Evolutionary conservation across 31 red algal species (phyloP).

Genomic region (Asparagopsis taxiformis): DNA sequence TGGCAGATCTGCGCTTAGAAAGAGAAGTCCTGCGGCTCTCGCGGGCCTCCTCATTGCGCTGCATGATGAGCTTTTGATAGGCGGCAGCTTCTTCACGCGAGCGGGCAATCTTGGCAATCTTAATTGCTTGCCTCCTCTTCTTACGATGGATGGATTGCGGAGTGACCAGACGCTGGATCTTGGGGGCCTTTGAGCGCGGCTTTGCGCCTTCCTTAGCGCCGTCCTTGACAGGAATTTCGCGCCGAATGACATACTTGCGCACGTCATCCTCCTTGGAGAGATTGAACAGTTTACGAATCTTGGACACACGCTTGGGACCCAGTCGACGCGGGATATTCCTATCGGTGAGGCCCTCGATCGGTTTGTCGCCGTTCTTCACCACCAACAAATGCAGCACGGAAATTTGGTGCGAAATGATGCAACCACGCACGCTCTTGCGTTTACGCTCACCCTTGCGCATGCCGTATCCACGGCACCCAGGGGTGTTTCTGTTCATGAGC

Average conservation of each 20-base stretch:
- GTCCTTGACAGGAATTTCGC: slow-evolving; percentile 88
- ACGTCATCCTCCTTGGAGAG: slow-evolving; percentile 98
- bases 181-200: slow-evolving; percentile 95
- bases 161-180: slow-evolving; percentile 99
- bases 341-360: slow-evolving; percentile 87
- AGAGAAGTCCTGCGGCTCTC: slow-evolving; percentile 65
- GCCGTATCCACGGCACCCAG: slow-evolving; percentile 92
- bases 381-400: slow-evolving; percentile 92
- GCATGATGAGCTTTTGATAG: slow-evolving; percentile 89
- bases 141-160: slow-evolving; percentile 94
- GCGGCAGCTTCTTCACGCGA: slow-evolving; percentile 85
- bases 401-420: slow-evolving; percentile 94
- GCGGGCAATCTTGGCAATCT: slow-evolving; percentile 41
- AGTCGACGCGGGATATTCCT: slow-evolving; percentile 88
- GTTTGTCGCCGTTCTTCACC: slow-evolving; percentile 83
- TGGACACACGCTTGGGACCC: slow-evolving; percentile 96
- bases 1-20: slow-evolving; percentile 83
- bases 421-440: slow-evolving; percentile 96
- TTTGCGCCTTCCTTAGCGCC: slow-evolving; percentile 92
- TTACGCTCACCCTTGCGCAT: slow-evolving; percentile 98
- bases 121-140: slow-evolving; percentile 72
- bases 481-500: slow-evolving; percentile 79
- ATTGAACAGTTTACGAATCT: slow-evolving; percentile 99
- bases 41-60: slow-evolving; percentile 80
- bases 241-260: slow-evolving; percentile 99